Percentiles rank a stretch among this genome's conserved stretches.
Evolutionary conservation across 352 stramenopile genomes (phyloP).

Genomic region (Salisapilia sapeloensis): DNA sequence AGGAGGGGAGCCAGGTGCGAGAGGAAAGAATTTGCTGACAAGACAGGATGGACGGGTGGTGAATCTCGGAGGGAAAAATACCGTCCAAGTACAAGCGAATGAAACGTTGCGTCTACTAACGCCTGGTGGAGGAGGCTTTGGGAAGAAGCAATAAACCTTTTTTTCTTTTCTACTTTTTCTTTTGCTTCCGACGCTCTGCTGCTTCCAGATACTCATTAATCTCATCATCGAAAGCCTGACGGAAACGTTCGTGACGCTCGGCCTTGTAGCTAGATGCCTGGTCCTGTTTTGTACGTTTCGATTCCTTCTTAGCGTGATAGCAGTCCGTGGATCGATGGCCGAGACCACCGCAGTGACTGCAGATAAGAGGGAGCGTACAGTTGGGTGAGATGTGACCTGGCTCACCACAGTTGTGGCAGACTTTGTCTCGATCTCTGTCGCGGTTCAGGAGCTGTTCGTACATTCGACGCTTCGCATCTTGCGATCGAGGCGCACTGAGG

Average conservation of each 20-base stretch:
- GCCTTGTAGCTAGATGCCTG: constrained; percentile 4
- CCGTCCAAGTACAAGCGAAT: constrained; percentile 80
- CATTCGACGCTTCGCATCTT: constrained; percentile 26
- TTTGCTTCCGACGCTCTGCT: constrained; percentile 4
- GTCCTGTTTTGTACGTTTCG: background rate
- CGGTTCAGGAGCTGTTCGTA: constrained; percentile 40
- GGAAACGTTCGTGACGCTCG: constrained; percentile 24
- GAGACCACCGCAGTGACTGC: constrained; percentile 57
- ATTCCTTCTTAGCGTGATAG: constrained; percentile 12
- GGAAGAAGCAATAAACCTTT: too few relatives aligned
- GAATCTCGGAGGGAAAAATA: constrained; percentile 89
- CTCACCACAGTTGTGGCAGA: constrained; percentile 68
- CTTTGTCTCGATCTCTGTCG: constrained; percentile 32
- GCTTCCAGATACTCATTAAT: constrained; percentile 38
- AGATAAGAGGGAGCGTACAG: constrained; percentile 60
- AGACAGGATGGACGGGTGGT: constrained; percentile 43
- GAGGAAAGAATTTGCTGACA: constrained; percentile 88
- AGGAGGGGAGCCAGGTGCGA: constrained; percentile 80
- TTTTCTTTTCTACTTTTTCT: constrained; percentile 6
- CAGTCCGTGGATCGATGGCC: constrained; percentile 37
- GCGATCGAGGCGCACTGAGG: constrained; percentile 24
- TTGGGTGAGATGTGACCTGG: constrained; percentile 41
- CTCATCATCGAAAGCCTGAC: constrained; percentile 36
- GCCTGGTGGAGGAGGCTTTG: constrained; percentile 93
- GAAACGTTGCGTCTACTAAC: constrained; percentile 93